Percentiles rank a stretch among this genome's conserved stretches.
Conservation (phyloP, 1,284 basidiomycete species). For the Amylostereum chailletii region DNA sequence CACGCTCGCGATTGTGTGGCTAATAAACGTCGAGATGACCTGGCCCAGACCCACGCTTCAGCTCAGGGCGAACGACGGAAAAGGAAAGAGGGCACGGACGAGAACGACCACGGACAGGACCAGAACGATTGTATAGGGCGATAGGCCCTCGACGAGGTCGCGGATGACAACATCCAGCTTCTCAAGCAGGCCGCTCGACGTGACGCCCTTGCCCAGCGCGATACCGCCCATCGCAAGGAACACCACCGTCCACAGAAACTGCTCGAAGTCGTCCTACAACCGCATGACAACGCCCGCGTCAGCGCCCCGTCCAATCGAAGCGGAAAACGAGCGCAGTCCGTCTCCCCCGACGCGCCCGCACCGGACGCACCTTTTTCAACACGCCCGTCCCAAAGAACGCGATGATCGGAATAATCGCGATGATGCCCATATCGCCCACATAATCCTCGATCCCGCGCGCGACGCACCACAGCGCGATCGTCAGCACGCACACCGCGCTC, state of each 20-base stretch:
- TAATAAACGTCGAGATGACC: slow-evolving; percentile 86
- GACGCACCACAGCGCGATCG: slow-evolving; percentile 89
- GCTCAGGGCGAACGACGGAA: slow-evolving; percentile 2
- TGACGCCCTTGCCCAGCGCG: slow-evolving; percentile 90
- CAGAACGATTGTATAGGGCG: slow-evolving; percentile 77
- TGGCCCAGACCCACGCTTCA: slow-evolving; percentile 20
- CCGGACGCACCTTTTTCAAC: slow-evolving; percentile 77
- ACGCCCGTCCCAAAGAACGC: slow-evolving; percentile 95
- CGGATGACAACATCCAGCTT: slow-evolving; percentile 71
- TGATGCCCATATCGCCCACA: slow-evolving; percentile 96
- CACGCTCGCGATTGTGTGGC: slow-evolving; percentile 94
- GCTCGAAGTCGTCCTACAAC: slow-evolving; percentile 87
- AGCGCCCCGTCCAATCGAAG: no score
- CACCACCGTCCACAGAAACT: slow-evolving; percentile 91
- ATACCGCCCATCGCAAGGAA: slow-evolving; percentile 99
- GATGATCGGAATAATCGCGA: slow-evolving; percentile 90
- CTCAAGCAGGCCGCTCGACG: slow-evolving; percentile 81
- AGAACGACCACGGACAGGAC: slow-evolving; percentile 82
- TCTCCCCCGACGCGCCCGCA: neutral
- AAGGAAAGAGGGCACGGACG: slow-evolving; percentile 42
- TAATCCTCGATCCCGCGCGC: slow-evolving; percentile 74
- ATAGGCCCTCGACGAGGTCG: slow-evolving; percentile 59
- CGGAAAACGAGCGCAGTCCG: neutral
- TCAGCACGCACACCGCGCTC: slow-evolving; percentile 73
- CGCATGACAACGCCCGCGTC: neutral